Evolutionary conservation across 2,329 filamentous ascomycete species (phyloP).

Genomic region (Colletotrichum karsti): DNA sequence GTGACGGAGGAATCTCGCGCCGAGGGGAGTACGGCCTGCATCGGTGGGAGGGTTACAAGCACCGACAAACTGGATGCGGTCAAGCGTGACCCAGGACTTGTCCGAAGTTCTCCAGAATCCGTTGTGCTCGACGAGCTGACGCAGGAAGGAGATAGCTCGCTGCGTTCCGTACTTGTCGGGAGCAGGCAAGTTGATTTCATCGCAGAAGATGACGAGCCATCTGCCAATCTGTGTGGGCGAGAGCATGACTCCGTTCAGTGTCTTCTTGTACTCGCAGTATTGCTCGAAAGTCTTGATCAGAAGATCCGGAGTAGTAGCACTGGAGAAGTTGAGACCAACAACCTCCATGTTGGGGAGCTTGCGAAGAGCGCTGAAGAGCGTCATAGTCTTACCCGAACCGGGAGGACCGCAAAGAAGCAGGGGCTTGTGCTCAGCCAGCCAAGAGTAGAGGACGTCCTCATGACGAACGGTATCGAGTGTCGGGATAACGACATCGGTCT

Average conservation of each 20-base stretch:
- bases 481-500: conserved; percentile 98
- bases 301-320: conserved; percentile 95
- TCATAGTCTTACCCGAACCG: conserved; percentile 99
- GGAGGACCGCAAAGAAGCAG: conserved; percentile 95
- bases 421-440: conserved; percentile 98
- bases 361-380: conserved; percentile 93
- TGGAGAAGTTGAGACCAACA: conserved; percentile 98
- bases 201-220: conserved; percentile 98
- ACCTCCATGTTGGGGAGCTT: conserved; percentile 99
- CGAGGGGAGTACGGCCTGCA: conserved; percentile 93
- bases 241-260: conserved; percentile 92
- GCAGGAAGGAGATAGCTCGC: conserved; percentile 94
- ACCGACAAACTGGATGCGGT: conserved; percentile 98
- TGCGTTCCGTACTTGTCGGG: conserved; percentile 98
- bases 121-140: conserved; percentile 97
- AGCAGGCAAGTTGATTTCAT: conserved; percentile 98
- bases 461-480: conserved; percentile 97
- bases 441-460: conserved; percentile 99
- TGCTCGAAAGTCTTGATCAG: conserved; percentile 99
- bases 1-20: conserved; percentile 91
- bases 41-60: conserved; percentile 99
- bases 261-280: conserved; percentile 99
- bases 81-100: conserved; percentile 96
- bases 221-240: conserved; percentile 96
- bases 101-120: conserved; percentile 98